Evolutionary conservation across 2,329 filamentous ascomycete genomes (phyloP), one percentile per base, ranked within the genome.

Genomic region (Calonectria pseudoreteaudii): DNA sequence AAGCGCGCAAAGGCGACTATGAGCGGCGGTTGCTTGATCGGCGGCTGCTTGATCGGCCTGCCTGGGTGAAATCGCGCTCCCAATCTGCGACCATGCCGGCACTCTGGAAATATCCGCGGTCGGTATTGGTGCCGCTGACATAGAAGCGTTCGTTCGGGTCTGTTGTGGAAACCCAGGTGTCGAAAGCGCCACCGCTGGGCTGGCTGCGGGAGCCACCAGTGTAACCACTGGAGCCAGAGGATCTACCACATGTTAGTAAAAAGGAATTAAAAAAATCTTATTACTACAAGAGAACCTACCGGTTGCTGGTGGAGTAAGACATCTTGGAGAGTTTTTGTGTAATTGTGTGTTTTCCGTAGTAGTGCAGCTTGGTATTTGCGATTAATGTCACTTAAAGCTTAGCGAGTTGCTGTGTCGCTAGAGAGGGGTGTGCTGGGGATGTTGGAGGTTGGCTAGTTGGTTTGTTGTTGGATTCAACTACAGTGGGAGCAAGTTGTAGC

Each of bases 101-200:
- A 9, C 28, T 36, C 7, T 68, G 5, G 16, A 73, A 36, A 4
- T 16, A 68, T 23, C 74, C 68, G 28, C 75, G 77, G 9, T 76
- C 56, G 1, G 71, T 79, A 16, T 2, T 74, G 36, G 74, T 31
- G 16, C 78, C 78, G 3, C 72, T 74, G 34, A 47, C 73, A 16
- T 41, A 56, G 36, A 80, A 79, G 3, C 68, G 52, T 18, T 80
- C 77, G 16, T 38, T 16, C 34, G 18, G 44, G 62, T 80, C 73
- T 36, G 9, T 56, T 13, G 67, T 72, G 36, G 8, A 44, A 62
- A 41, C 66, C 77, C 77, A 80, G 28, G 26, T 52, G n/a, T 4
- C 23, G 5, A 80, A 60, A 65, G 68, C 18, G 49, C 58, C 10
- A 3, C 16, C 73, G 44, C 10, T 20, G 3, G 13, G 5, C n/a